Percentiles rank a stretch among this genome's conserved stretches.
These are phyloP conservation scores for Scutellaria galericulata DNA, from an alignment of 257 asterid genomes.

Conservation along the genomic window DNA sequence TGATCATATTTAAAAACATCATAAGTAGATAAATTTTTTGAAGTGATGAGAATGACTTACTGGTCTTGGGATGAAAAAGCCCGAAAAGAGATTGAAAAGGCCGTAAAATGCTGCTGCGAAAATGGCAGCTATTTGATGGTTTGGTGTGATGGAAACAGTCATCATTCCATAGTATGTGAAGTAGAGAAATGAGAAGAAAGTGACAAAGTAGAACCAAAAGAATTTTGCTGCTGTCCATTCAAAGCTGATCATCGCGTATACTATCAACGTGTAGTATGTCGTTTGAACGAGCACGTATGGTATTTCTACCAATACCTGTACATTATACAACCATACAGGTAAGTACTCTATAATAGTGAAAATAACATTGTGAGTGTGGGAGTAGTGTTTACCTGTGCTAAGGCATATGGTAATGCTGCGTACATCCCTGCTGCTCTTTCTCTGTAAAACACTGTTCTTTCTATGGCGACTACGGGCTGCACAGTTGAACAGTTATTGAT, in stretches of 20 bases:
- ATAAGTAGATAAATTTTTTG: background rate
- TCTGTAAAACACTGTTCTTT: conserved; percentile 72
- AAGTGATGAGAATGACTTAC: conserved; percentile 50
- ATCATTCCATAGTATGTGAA: conserved; percentile 93
- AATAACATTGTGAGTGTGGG: background rate
- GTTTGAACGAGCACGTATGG: conserved; percentile 70
- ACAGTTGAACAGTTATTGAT: conserved; percentile 77
- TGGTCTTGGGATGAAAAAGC: conserved; percentile 81
- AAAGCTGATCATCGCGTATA: conserved; percentile 80
- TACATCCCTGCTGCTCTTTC: conserved; percentile 89
- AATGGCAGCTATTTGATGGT: conserved; percentile 78
- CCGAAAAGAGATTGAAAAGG: conserved; percentile 77
- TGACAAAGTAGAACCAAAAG: conserved; percentile 82
- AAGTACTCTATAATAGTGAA: background rate
- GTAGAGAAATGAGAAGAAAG: conserved; percentile 74
- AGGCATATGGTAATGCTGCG: conserved; percentile 83
- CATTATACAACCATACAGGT: background rate
- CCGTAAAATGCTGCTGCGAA: conserved; percentile 78
- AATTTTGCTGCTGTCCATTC: conserved; percentile 79
- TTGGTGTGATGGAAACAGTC: conserved; percentile 81
- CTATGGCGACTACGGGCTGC: conserved; percentile 75
- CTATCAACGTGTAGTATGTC: conserved; percentile 62
- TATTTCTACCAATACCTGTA: conserved; percentile 68
- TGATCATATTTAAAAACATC: background rate
- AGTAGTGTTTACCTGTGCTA: conserved; percentile 62